Percentiles rank a stretch among this genome's conserved stretches.
Conservation (phyloP, 768 basidiomycete genomes). For the Sistotremastrum niveocremeum region DNA sequence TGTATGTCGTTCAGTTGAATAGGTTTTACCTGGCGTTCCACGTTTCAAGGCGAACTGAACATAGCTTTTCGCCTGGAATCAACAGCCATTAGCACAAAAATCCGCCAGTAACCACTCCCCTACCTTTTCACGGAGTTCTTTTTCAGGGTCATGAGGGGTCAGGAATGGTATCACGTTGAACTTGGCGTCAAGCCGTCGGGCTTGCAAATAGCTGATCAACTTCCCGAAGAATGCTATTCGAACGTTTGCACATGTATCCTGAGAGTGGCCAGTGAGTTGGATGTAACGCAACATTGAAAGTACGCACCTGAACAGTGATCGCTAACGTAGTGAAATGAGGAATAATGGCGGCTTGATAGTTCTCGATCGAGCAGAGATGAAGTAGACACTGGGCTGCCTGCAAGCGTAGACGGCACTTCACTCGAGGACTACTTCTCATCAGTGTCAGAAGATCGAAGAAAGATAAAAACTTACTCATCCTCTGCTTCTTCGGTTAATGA, state of each 20-base stretch:
- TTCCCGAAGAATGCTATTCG: constrained; percentile 69
- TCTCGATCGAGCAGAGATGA: constrained; percentile 51
- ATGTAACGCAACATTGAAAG: not conserved
- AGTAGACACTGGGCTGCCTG: constrained; percentile 72
- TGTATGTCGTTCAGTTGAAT: not conserved
- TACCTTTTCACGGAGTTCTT: constrained; percentile 59
- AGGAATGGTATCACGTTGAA: constrained; percentile 83
- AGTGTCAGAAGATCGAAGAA: constrained; percentile 4
- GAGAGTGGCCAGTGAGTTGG: not conserved
- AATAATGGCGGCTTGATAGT: constrained; percentile 43
- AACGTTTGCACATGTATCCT: constrained; percentile 87
- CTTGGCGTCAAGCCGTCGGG: constrained; percentile 48
- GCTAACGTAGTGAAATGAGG: constrained; percentile 56
- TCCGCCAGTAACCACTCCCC: constrained; percentile 8
- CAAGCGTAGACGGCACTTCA: constrained; percentile 67
- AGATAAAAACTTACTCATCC: constrained; percentile 31
- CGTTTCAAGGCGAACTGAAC: constrained; percentile 34
- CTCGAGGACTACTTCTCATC: constrained; percentile 31
- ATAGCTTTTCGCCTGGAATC: constrained; percentile 40
- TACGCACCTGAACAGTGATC: constrained; percentile 62
- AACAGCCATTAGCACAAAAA: constrained; percentile 3
- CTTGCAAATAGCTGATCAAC: constrained; percentile 46
- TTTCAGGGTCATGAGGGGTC: constrained; percentile 82
- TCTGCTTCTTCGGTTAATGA: constrained; percentile 40
- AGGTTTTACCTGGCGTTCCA: constrained; percentile 28